Evolutionary conservation across 768 basidiomycete species (phyloP).

Genomic region (Flagelloscypha sp.): DNA sequence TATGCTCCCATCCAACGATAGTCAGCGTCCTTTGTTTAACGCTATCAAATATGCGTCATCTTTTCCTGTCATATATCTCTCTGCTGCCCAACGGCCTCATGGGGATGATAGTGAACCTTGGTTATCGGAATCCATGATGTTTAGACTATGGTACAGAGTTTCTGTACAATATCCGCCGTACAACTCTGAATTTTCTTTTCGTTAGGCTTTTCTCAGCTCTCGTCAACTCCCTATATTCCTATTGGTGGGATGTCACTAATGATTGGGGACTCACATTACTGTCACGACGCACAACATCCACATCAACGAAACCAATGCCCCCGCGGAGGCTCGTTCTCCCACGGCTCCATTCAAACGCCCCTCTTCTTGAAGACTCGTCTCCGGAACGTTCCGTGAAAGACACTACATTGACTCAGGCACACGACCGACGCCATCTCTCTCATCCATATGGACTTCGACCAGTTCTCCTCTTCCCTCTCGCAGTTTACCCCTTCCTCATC

Average conservation of each 20-base stretch:
- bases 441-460: slow-evolving; percentile 71
- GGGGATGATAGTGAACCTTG: too few species aligned
- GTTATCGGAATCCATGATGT: slow-evolving; percentile 72
- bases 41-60: slow-evolving; percentile 95
- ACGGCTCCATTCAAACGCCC: slow-evolving; percentile 34
- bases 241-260: slow-evolving; percentile 98
- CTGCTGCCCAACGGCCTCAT: slow-evolving; percentile 83
- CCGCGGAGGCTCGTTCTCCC: slow-evolving; percentile 38
- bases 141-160: slow-evolving; percentile 77
- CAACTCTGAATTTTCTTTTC: slow-evolving; percentile 6
- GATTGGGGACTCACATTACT: slow-evolving; percentile 93
- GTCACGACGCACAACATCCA: too few species aligned
- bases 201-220: slow-evolving; percentile 74
- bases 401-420: slow-evolving; percentile 8
- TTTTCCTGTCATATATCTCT: slow-evolving; percentile 92
- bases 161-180: not conserved
- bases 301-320: slow-evolving; percentile 31
- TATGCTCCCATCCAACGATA: slow-evolving; percentile 49
- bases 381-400: slow-evolving; percentile 12
- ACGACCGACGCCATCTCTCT: slow-evolving; percentile 18
- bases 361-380: slow-evolving; percentile 13
- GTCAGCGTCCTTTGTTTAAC: slow-evolving; percentile 73
- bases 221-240: slow-evolving; percentile 89
- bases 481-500: slow-evolving; percentile 77
- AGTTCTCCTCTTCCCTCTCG: slow-evolving; percentile 69